These are phyloP conservation scores for Psidium guajava DNA, from an alignment of 345 rosid genomes.

Conservation along the genomic window DNA sequence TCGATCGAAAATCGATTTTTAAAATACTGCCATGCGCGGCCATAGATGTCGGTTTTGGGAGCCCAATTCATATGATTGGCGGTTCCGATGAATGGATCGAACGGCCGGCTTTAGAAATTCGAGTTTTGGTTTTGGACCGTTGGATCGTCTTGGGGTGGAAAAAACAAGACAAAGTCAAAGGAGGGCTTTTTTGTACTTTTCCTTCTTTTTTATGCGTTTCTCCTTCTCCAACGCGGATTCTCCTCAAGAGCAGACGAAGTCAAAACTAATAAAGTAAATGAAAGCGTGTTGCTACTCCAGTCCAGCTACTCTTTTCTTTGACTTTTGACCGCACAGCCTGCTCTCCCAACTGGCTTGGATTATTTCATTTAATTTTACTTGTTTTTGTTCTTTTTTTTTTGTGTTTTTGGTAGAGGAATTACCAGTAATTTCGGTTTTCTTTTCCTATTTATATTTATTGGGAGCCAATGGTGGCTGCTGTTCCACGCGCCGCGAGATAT, in stretches of 20 bases:
- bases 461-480: background rate
- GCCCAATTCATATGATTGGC: background rate
- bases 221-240: background rate
- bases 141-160: background rate
- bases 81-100: background rate
- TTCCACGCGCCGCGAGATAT: background rate
- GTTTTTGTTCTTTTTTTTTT: background rate
- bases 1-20: too few relatives aligned
- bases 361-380: background rate
- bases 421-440: background rate
- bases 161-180: background rate
- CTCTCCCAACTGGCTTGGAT: background rate
- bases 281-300: background rate
- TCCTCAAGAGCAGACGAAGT: rapidly evolving
- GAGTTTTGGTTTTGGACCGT: too few relatives aligned
- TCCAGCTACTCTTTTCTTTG: background rate
- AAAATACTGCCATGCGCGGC: too few relatives aligned
- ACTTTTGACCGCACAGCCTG: background rate
- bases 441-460: background rate
- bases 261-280: background rate
- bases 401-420: background rate
- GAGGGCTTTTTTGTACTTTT: too few relatives aligned
- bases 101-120: too few relatives aligned
- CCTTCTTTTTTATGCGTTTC: too few relatives aligned
- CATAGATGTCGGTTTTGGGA: background rate